Percentiles rank a stretch among this genome's conserved stretches.
phyloP scores from a whole-genome alignment of 805 yeast genomes.

The Pichia exigua region DNA sequence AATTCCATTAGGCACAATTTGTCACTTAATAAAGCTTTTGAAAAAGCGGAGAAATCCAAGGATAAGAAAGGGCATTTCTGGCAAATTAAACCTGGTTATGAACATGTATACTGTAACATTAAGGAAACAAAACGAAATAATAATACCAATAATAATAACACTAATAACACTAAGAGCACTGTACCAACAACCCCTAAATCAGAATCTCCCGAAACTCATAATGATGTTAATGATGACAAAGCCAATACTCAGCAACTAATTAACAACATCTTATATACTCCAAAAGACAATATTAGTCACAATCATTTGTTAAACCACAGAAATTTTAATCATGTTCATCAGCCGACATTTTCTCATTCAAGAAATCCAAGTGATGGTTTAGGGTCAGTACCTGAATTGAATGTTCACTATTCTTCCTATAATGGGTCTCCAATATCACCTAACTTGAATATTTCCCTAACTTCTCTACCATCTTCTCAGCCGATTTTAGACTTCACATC shows the following conservation, averaged over 20 bases:
- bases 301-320: neutral
- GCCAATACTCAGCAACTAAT: neutral
- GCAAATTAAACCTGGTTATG: constrained; percentile 81
- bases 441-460: constrained; percentile 16
- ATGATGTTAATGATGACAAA: neutral
- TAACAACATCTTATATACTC: neutral
- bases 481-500: constrained; percentile 46
- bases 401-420: constrained; percentile 8
- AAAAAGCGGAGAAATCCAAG: constrained; percentile 83
- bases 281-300: neutral
- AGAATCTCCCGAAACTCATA: neutral
- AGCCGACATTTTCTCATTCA: neutral
- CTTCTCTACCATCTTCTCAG: constrained; percentile 12
- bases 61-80: constrained; percentile 92
- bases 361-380: constrained; percentile 3
- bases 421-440: constrained; percentile 13
- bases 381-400: constrained; percentile 8
- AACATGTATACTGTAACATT: constrained; percentile 67
- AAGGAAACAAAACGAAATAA: constrained; percentile 36
- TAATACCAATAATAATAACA: neutral
- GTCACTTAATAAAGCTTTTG: constrained; percentile 86
- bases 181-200: constrained; percentile 2
- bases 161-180: neutral
- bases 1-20: constrained; percentile 92
- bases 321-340: neutral